Base-by-base conservation (phyloP, 2,329 filamentous ascomycete species). In the Setomelanomma holmii region DNA sequence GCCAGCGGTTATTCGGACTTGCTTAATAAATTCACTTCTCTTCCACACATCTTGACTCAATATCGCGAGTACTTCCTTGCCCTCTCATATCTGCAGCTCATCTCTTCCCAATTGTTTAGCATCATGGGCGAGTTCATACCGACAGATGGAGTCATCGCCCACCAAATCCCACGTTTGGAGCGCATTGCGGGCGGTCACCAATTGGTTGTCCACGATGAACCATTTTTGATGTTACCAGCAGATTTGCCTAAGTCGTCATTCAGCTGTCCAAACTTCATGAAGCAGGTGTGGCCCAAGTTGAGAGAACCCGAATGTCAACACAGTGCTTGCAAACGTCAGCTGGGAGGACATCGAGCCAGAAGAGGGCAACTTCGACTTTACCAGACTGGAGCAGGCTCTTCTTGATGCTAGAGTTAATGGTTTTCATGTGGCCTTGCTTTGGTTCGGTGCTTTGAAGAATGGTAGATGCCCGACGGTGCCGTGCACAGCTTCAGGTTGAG, bases 391-490 rank as follows among this genome's bases (percentile, higher is more conserved):
- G 23, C 52, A 67, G 45, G 53, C 75, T 22, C 64, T 79, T 23
- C 27, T 56, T 1, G 72, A 58, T 41, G 76, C 75, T 12, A 59
- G 73, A 34, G 45, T 53, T 22, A 63, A 77, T 56, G 68, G 57
- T 2, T 42, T 78, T 10, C 66, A 66, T 17, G 59, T 79, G 6
- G 63, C 78, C 1, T 51, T 79, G 14, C 60, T 79, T 8, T 79
- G 77, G 77, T 78, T 79, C 57, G 77, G 76, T 5, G 70, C 71
- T 5, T 79, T 75, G 66, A 79, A 79, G 58, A 79, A 78, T 74
- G 76, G 33, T 17, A 17, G n/a, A 30, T 8, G 27, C 14, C 27
- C 14, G 27, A 6, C 10, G 27, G 3, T 30, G 27, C 14, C 27
- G 27, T 10, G 27, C 2, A 30, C n/a, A n/a, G n/a, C n/a, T 30